phyloP scores from a whole-genome alignment of 2,329 filamentous ascomycete species.

The Raffaelea arxii region DNA sequence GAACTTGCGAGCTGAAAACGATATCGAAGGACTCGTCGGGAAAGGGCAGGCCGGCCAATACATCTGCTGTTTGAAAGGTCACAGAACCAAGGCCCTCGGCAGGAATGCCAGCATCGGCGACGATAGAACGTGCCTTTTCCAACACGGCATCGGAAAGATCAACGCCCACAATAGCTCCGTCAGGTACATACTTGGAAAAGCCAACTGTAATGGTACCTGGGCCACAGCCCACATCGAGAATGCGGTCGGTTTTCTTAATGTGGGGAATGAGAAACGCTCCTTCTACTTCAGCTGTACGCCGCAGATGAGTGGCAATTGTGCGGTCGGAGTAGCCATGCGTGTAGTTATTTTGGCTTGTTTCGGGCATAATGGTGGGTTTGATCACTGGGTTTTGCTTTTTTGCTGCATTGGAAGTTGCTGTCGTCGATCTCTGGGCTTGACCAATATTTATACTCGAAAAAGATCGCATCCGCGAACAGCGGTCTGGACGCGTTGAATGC shows the following conservation, averaged over 20 bases:
- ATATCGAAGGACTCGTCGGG: conserved; percentile 30
- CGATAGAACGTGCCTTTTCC: conserved; percentile 6
- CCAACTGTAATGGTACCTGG: neutral
- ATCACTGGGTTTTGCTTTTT: too few relatives aligned
- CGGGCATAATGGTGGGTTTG: neutral
- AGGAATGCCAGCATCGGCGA: conserved; percentile 10
- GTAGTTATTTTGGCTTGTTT: neutral
- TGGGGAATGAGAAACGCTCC: neutral
- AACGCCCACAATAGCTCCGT: neutral
- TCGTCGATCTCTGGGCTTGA: too few relatives aligned
- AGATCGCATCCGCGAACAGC: neutral
- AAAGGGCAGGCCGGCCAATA: conserved; percentile 27
- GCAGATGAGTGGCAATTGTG: neutral
- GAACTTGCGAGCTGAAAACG: conserved; percentile 31
- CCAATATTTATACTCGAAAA: too few relatives aligned
- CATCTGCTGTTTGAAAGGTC: conserved; percentile 22
- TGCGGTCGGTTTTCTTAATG: neutral
- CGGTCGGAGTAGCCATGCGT: neutral
- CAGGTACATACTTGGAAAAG: neutral
- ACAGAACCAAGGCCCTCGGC: conserved; percentile 11
- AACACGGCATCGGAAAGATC: neutral
- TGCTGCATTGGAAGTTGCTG: too few relatives aligned
- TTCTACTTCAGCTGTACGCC: neutral
- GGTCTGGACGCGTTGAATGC: neutral
- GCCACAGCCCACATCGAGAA: neutral